phyloP scores from a whole-genome alignment of 2,329 filamentous ascomycete species.

The Fusarium buxicola region DNA sequence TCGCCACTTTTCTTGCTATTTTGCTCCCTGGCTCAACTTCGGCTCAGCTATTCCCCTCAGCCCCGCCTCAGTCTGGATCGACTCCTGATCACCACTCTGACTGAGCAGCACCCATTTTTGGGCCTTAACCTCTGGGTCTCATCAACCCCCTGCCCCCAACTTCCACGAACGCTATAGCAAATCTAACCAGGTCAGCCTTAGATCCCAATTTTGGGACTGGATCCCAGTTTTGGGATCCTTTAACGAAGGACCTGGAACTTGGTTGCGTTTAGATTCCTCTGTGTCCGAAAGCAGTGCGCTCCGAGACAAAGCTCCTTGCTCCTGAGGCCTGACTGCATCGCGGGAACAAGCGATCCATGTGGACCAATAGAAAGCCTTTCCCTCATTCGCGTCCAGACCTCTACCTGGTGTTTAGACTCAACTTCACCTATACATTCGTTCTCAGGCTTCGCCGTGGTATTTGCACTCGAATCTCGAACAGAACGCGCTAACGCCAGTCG shows the following conservation, averaged over 20 bases:
- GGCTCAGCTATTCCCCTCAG: slow-evolving; percentile 5
- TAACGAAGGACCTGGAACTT: slow-evolving; percentile 6
- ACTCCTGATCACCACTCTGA: not conserved
- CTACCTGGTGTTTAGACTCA: not conserved
- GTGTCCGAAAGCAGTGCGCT: slow-evolving; percentile 1
- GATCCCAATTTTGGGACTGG: slow-evolving; percentile 1
- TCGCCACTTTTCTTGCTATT: not conserved
- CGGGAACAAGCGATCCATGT: not conserved
- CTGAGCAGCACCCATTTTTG: slow-evolving; percentile 9
- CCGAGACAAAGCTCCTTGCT: slow-evolving; percentile 6
- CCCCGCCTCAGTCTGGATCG: not conserved
- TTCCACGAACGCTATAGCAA: slow-evolving; percentile 3
- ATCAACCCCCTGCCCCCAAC: not conserved
- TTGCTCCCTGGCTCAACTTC: slow-evolving; percentile 3
- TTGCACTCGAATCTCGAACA: not conserved
- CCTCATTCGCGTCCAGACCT: not conserved
- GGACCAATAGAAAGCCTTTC: not conserved
- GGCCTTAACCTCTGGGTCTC: slow-evolving; percentile 3
- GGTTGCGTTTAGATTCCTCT: slow-evolving; percentile 3
- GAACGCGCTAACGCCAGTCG: not conserved
- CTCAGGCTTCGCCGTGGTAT: slow-evolving; percentile 1
- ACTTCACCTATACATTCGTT: not conserved
- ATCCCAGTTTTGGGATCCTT: slow-evolving; percentile 2
- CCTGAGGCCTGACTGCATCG: not conserved
- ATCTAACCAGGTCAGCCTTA: not conserved